Evolutionary conservation across 345 rosid genomes (phyloP).

Genomic region (Euclidium syriacum): DNA sequence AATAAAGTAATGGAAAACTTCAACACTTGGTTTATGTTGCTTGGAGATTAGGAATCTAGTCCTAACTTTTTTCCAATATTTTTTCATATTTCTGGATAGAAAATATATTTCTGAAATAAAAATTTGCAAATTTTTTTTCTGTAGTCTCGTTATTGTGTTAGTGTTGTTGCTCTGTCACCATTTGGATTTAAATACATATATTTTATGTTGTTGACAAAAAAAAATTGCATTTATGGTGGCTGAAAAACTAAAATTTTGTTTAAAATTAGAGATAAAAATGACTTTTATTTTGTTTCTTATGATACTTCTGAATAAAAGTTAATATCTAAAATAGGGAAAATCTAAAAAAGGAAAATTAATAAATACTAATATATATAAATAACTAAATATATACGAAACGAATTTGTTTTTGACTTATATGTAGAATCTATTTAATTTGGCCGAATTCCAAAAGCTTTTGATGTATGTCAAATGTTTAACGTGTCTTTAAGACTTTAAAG

Average conservation of each 20-base stretch:
- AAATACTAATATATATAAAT: too few relatives aligned
- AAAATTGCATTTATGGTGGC: not conserved
- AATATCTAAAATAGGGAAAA: not conserved
- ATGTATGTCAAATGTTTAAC: constrained; percentile 11
- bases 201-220: too few relatives aligned
- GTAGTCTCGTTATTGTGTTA: too few relatives aligned
- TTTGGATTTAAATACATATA: too few relatives aligned
- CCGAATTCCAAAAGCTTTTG: constrained; percentile 6
- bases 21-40: not conserved
- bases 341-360: not conserved
- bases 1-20: not conserved
- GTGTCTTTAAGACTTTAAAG: not conserved
- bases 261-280: not conserved
- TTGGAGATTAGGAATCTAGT: not conserved
- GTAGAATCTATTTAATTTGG: not conserved
- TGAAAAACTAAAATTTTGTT: not conserved
- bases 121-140: too few relatives aligned
- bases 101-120: too few relatives aligned
- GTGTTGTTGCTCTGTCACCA: too few relatives aligned
- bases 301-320: not conserved
- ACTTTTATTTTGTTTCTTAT: not conserved
- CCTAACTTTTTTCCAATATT: too few relatives aligned
- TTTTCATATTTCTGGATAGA: too few relatives aligned
- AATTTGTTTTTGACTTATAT: not conserved
- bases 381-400: too few relatives aligned